Conservation (phyloP, 345 rosid genomes). For the Populus nigra region DNA sequence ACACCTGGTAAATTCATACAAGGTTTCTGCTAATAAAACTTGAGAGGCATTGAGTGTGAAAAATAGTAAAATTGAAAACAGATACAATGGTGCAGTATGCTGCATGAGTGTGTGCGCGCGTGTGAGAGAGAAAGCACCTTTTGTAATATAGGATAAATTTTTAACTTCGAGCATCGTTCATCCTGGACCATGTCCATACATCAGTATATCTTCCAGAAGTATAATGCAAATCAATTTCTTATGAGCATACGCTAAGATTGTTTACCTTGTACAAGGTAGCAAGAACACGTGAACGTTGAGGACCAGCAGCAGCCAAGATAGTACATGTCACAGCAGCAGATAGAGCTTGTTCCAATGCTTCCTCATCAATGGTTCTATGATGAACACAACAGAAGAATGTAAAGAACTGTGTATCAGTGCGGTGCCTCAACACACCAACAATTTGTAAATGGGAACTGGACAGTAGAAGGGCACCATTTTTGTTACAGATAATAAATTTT, state of each 20-base stretch:
- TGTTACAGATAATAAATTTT: not conserved
- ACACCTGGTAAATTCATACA: slow-evolving; percentile 54
- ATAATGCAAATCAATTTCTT: not conserved
- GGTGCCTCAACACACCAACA: not conserved
- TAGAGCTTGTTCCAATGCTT: slow-evolving; percentile 86
- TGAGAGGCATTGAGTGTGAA: not conserved
- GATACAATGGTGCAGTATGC: not conserved
- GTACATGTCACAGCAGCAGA: slow-evolving; percentile 97
- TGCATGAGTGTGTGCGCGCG: not conserved
- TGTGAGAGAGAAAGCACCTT: slow-evolving; percentile 47
- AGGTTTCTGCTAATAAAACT: not conserved
- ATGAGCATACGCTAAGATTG: not conserved
- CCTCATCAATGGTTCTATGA: slow-evolving; percentile 83
- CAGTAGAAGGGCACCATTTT: not conserved
- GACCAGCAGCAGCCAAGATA: slow-evolving; percentile 96
- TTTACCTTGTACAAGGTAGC: slow-evolving; percentile 86
- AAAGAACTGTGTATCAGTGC: not conserved
- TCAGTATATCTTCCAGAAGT: slow-evolving; percentile 11
- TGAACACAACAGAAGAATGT: not conserved
- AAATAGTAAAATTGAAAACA: not conserved
- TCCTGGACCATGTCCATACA: slow-evolving; percentile 54
- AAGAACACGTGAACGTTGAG: slow-evolving; percentile 93
- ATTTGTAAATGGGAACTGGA: not conserved
- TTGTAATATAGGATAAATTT: slow-evolving; percentile 89
- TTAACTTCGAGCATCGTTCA: slow-evolving; percentile 91